Percentiles rank a stretch among this genome's conserved stretches.
These are phyloP conservation scores for Grigorovia jiainica DNA, from an alignment of 805 yeast genomes.

Conservation along the genomic window DNA sequence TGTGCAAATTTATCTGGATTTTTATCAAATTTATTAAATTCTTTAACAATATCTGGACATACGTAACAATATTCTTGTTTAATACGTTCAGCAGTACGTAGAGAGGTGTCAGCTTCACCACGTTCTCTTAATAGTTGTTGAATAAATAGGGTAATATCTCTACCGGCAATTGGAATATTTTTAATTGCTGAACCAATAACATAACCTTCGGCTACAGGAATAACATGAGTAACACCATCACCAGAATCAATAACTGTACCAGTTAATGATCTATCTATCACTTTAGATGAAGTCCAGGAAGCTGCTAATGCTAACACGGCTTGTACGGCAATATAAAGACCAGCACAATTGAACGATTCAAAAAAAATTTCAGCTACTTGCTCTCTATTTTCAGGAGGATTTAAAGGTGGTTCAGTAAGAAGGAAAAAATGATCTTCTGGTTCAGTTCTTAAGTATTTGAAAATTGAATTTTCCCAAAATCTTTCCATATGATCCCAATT, in stretches of 20 bases:
- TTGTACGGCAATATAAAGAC: conserved; percentile 95
- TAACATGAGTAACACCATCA: conserved; percentile 98
- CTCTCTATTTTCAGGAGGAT: conserved; percentile 99
- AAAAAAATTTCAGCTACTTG: conserved; percentile 98
- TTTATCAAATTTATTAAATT: conserved; percentile 87
- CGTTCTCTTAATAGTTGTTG: conserved; percentile 92
- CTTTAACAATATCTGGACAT: conserved; percentile 95
- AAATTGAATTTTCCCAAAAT: conserved; percentile 95
- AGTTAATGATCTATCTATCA: conserved; percentile 86
- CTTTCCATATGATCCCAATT: conserved; percentile 99
- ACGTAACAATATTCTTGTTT: conserved; percentile 96
- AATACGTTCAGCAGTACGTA: conserved; percentile 93
- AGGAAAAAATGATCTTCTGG: conserved; percentile 97
- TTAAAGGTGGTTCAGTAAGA: conserved; percentile 94
- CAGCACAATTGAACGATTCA: conserved; percentile 97
- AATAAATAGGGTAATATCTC: conserved; percentile 91
- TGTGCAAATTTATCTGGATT: conserved; percentile 92
- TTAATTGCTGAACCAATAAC: conserved; percentile 96
- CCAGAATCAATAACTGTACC: conserved; percentile 98
- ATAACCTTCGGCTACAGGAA: conserved; percentile 98
- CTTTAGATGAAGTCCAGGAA: conserved; percentile 96
- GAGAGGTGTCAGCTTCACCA: conserved; percentile 88
- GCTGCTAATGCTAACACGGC: conserved; percentile 98
- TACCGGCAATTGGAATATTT: conserved; percentile 96
- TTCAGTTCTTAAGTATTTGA: conserved; percentile 92